These are phyloP conservation scores for Ganoderma lucidum DNA, from an alignment of 1,284 basidiomycete species.

Conservation along the genomic window DNA sequence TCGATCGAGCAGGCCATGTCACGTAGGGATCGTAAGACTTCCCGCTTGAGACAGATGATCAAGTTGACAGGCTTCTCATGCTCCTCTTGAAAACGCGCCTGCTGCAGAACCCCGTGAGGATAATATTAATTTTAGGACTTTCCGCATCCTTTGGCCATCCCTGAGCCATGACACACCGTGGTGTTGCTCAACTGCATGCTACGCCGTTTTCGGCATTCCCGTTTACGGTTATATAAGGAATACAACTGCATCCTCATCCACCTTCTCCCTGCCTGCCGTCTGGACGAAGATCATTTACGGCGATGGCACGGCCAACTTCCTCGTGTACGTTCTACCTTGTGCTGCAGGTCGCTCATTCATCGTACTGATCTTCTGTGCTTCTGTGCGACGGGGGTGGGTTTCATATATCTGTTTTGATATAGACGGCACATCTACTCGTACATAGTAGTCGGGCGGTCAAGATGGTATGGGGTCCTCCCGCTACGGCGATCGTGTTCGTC, in stretches of 20 bases:
- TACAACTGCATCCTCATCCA: constrained; percentile 61
- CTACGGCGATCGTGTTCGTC: constrained; percentile 58
- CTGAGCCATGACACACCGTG: constrained; percentile 52
- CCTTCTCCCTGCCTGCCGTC: constrained; percentile 56
- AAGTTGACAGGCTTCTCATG: constrained; percentile 56
- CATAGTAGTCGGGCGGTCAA: constrained; percentile 63
- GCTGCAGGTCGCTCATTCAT: constrained; percentile 1
- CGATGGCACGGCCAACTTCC: constrained; percentile 56
- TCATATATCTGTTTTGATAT: constrained; percentile 66
- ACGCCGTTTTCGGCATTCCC: constrained; percentile 58
- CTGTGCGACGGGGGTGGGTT: constrained; percentile 64
- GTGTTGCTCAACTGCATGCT: constrained; percentile 57
- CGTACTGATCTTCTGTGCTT: constrained; percentile 46
- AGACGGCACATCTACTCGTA: constrained; percentile 64
- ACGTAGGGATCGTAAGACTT: constrained; percentile 48
- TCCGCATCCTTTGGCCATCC: background rate
- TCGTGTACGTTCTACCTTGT: constrained; percentile 48
- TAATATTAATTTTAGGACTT: constrained; percentile 23
- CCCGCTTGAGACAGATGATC: background rate
- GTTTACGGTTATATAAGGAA: constrained; percentile 67
- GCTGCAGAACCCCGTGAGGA: constrained; percentile 65
- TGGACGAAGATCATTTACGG: constrained; percentile 61
- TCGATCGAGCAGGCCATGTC: constrained; percentile 52
- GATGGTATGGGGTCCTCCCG: constrained; percentile 51
- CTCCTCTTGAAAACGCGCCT: constrained; percentile 62